Evolutionary conservation across 768 basidiomycete genomes (phyloP).

Genomic region (Coprinopsis sp.): DNA sequence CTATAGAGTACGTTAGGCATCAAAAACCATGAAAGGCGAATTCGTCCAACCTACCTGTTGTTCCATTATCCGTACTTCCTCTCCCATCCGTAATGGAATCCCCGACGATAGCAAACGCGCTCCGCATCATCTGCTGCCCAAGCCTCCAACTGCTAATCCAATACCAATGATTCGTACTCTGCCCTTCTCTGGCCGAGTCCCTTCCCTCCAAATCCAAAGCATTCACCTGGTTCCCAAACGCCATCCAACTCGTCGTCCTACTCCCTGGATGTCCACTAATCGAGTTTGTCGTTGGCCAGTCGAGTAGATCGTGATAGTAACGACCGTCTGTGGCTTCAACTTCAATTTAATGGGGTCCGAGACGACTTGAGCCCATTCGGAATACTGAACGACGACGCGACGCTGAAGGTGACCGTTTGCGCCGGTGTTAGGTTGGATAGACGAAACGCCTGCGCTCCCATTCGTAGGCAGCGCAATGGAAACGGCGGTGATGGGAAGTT

Average conservation of each 20-base stretch:
- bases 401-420: constrained; percentile 42
- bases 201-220: constrained; percentile 19
- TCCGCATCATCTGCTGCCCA: constrained; percentile 26
- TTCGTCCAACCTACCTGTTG: constrained; percentile 29
- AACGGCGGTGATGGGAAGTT: constrained; percentile 40
- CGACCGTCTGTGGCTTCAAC: constrained; percentile 32
- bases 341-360: constrained; percentile 42
- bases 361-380: constrained; percentile 40
- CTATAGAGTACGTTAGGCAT: constrained; percentile 5
- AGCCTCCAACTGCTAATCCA: constrained; percentile 42
- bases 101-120: constrained; percentile 40
- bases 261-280: constrained; percentile 48
- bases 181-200: constrained; percentile 12
- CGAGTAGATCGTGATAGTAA: constrained; percentile 40
- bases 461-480: constrained; percentile 37
- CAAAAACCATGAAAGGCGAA: background rate
- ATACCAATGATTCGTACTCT: constrained; percentile 29
- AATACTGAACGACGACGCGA: constrained; percentile 31
- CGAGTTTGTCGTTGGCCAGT: constrained; percentile 36
- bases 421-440: constrained; percentile 31
- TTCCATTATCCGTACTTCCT: constrained; percentile 41
- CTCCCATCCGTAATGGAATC: constrained; percentile 54
- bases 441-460: constrained; percentile 32
- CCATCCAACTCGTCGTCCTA: constrained; percentile 41
- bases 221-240: constrained; percentile 33